Evolutionary conservation across 2,329 filamentous ascomycete species (phyloP), one percentile per base, ranked within the genome.

Genomic region (Plenodomus biglobosus): DNA sequence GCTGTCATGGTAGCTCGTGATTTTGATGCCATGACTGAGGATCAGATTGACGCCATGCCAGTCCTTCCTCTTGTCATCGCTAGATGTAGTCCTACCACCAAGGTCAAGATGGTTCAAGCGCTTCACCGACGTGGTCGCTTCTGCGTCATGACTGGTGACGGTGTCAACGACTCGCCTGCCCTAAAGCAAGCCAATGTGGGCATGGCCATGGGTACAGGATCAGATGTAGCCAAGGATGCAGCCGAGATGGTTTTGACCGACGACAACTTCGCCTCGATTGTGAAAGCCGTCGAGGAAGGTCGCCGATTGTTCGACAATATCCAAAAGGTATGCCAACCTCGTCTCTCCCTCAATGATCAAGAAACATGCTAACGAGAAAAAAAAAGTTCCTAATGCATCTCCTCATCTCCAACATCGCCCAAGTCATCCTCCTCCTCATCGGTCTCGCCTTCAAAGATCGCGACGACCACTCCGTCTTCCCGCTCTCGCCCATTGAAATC

Each of bases 331-430:
- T 30, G 48, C 45, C 1, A 5, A 18, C 8, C 10, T 24, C 32
- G 44, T 16, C 27, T n/a, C 22, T 15, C 38, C 30, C 41, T 35
- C 16, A 58, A 24, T 10, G 18, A 18, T 2, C 21, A 27, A 44
- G 38, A 42, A 18, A 19, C n/a, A 3, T 17, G 17, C 50, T 46
- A 47, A 46, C 37, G n/a, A 16, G 13, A 15, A 11, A 7, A 11
- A 6, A 8, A 17, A 20, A 53, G 58, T 76, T 78, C 64, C 58
- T 78, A n/a, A 72, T 77, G 56, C 75, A 77, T 52, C 68, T 77
- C 15, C 72, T 78, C 59, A 75, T 76, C 62, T 75, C 72, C 46
- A 78, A 78, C 52, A 76, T 78, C 49, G 71, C 75, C 2, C 75
- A 78, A 59, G 75, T 76, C 34, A 73, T 76, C 51, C 70, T 77